Base-by-base conservation (phyloP, 345 rosid species). In the Salix arbutifolia region DNA sequence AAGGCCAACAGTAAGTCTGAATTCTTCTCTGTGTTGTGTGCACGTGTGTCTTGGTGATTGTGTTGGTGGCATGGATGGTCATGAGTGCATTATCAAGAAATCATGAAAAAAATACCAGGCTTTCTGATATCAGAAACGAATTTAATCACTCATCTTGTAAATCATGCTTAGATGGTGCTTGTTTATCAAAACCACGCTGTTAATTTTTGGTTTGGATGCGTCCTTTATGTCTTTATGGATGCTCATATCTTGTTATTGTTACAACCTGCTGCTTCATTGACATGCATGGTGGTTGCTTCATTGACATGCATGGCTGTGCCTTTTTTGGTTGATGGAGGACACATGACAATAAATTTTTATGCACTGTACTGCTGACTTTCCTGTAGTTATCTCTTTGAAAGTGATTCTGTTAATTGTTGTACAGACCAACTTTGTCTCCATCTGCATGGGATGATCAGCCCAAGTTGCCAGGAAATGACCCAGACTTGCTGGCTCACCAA, bases 401-500 rank as follows among this genome's bases (percentile, higher is more conserved):
- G 44, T 67, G 62, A 53, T 62, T 70, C 4, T 50, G 12, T 68
- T 28, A 9, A 58, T 79, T 73, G 42, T 67, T 25, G 18, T 37
- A 48, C 87, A 93, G 98, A 79, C 85, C 90, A 42, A 79, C 73
- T 65, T 52, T 87, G 26, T 73, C 82, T 73, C 73, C 84, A 60
- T 80, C 86, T 80, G 72, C 44, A 52, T 67, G 82, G 80, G 85
- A 82, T 76, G 80, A 76, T 83, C 89, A 48, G 23, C 68, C 74
- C 72, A 85, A 74, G 78, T 68, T 79, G 60, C 84, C 81, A 53
- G 81, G 82, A 78, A 85, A 70, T 78, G 77, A 74, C 46, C 56
- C 78, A 61, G 71, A 83, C 65, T 70, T 76, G 31, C 48, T 65
- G 68, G 67, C 80, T 83, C 81, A 48, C 73, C 83, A 83, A 80